Evolutionary conservation across 2,329 filamentous ascomycete species (phyloP).

Genomic region (Lasiodiplodia sp.): DNA sequence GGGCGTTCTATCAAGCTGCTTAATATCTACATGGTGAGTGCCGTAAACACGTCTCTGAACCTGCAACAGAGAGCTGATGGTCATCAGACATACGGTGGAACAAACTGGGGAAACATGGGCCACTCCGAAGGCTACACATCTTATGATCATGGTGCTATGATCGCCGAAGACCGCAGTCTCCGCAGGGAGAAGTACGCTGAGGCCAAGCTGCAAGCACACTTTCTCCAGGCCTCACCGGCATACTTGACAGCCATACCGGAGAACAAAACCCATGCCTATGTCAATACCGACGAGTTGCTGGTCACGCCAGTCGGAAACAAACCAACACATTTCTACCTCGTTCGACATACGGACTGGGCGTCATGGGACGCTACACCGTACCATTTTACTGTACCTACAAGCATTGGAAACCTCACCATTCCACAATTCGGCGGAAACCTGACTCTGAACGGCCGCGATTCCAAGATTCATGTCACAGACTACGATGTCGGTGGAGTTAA

Average conservation of each 20-base stretch:
- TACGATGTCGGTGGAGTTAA: constrained; percentile 67
- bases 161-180: constrained; percentile 73
- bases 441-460: constrained; percentile 68
- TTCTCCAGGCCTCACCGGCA: constrained; percentile 73
- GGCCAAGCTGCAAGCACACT: constrained; percentile 77
- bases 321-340: constrained; percentile 68
- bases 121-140: constrained; percentile 66
- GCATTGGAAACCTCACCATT: constrained; percentile 62
- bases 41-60: rapidly evolving
- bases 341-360: constrained; percentile 70
- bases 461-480: constrained; percentile 71
- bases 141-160: constrained; percentile 69
- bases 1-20: constrained; percentile 71
- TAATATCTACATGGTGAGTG: constrained; percentile 75
- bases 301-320: constrained; percentile 67
- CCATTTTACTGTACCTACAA: constrained; percentile 67
- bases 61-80: background rate
- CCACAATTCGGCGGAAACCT: constrained; percentile 67
- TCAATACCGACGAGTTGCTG: constrained; percentile 57
- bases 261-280: constrained; percentile 41
- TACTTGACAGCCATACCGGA: constrained; percentile 63
- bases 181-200: constrained; percentile 80
- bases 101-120: constrained; percentile 81
- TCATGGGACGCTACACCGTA: constrained; percentile 65
- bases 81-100: constrained; percentile 72